Evolutionary conservation across 768 basidiomycete genomes (phyloP).

Genomic region (Tylopilus sp.): DNA sequence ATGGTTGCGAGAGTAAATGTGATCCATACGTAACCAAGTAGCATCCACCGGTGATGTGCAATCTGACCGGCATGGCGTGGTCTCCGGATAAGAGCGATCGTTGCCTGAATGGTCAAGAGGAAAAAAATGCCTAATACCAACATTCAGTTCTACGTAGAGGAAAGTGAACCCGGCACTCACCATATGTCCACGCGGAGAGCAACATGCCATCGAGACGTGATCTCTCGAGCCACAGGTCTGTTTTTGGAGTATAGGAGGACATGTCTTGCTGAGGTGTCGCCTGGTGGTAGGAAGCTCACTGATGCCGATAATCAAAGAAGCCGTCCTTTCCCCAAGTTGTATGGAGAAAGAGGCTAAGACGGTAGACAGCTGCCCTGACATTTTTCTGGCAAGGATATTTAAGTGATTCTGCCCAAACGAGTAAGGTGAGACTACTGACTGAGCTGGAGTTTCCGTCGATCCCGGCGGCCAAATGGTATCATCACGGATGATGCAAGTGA

Average conservation of each 20-base stretch:
- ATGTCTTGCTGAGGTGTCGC: neutral
- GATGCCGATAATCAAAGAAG: no score
- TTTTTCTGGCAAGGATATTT: neutral
- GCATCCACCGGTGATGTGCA: neutral
- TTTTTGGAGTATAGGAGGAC: slow-evolving; percentile 16
- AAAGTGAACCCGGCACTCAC: slow-evolving; percentile 1
- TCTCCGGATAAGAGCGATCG: slow-evolving; percentile 1
- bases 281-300: no score
- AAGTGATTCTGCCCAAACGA: neutral
- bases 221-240: slow-evolving; percentile 28
- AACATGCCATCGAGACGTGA: slow-evolving; percentile 26
- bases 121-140: slow-evolving; percentile 19
- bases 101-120: slow-evolving; percentile 20
- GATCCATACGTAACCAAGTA: slow-evolving; percentile 22
- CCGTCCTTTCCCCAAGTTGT: no score
- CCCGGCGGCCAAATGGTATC: neutral
- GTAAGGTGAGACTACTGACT: neutral
- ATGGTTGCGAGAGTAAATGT: slow-evolving; percentile 29
- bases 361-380: neutral
- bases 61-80: neutral
- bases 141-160: neutral
- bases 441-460: neutral
- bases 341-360: neutral
- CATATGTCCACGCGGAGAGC: slow-evolving; percentile 20
- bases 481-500: neutral